These are phyloP conservation scores for Nigrospora sphaerica DNA, from an alignment of 2,329 filamentous ascomycete genomes.

Conservation along the genomic window DNA sequence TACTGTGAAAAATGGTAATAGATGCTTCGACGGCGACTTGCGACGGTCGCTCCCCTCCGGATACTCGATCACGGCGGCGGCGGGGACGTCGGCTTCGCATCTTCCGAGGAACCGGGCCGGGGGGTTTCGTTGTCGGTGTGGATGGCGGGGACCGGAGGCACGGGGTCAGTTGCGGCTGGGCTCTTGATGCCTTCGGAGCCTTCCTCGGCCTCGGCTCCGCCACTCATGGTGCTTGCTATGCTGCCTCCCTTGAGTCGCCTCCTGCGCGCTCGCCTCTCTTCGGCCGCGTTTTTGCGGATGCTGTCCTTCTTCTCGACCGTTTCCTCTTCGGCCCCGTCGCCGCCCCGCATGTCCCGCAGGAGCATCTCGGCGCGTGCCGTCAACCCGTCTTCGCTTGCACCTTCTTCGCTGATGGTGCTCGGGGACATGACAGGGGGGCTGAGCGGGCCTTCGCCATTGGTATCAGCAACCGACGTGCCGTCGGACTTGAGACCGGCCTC, in stretches of 20 bases:
- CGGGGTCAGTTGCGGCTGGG: constrained; percentile 11
- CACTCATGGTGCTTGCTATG: constrained; percentile 8
- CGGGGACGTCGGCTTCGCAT: background rate
- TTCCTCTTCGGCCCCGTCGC: constrained; percentile 52
- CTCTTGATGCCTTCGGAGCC: constrained; percentile 11
- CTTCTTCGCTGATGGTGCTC: constrained; percentile 25
- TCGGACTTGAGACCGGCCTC: constrained; percentile 31
- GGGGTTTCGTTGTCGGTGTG: background rate
- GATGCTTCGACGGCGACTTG: background rate
- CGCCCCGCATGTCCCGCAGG: constrained; percentile 70
- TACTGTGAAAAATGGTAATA: background rate
- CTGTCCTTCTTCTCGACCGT: constrained; percentile 49
- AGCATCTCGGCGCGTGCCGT: constrained; percentile 78
- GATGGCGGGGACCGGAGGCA: constrained; percentile 2
- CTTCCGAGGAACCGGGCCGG: background rate
- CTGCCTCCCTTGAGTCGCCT: constrained; percentile 22
- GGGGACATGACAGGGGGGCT: constrained; percentile 43
- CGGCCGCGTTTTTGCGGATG: constrained; percentile 47
- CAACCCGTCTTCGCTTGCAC: constrained; percentile 57
- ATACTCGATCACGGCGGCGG: background rate
- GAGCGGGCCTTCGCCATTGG: constrained; percentile 39
- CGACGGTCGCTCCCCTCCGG: background rate
- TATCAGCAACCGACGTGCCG: constrained; percentile 30
- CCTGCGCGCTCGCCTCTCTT: constrained; percentile 23
- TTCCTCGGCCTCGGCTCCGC: constrained; percentile 8